Evolutionary conservation across 306 rosid species (phyloP), one percentile per base, ranked within the genome.

Genomic region (Sophora flavescens): DNA sequence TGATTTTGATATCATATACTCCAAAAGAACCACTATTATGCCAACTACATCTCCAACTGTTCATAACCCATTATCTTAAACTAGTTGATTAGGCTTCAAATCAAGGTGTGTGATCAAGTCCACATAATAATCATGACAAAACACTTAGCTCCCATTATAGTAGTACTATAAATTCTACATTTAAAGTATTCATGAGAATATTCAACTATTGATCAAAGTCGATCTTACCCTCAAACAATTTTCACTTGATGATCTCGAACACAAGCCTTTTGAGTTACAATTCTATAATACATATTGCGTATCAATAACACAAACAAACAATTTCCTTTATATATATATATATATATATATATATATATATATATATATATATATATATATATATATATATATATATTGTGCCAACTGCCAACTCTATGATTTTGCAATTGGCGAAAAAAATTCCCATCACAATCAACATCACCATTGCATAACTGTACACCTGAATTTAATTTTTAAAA

Each of bases 1-100:
- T 63, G 50, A 84, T 70, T 77, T 61, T 53, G 62, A 72, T 65
- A 38, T 63, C 76, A 78, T 80, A 84, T 75, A 77, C 33, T 84
- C 75, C 84, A 70, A 72, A 75, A 78, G 22, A 13, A 22, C 15
- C 54, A 86, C 80, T 82, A 68, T 81, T 83, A 51, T 3, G 69
- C 68, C 80, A 66, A 81, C 66, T 28, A 13, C 59, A 38, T 30
- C 11, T 68, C 2, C 36, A 5, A 74, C 75, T 78, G 66, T 73
- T 80, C 67, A 73, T 33, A 7, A 30, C 67, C 66, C 78, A 64
- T 35, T 44, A 12, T 70, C 81, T 13, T 56, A 78, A 69, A 54
- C 58, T 32, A 39, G 51, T 69, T 18, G 52, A 78, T 79, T 74
- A 75, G 50, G 56, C 70, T 75, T 70, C 78, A 70, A 82, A 78